phyloP scores from a whole-genome alignment of 192 early-diverging fungal species.

The Entomortierella chlamydospora region DNA sequence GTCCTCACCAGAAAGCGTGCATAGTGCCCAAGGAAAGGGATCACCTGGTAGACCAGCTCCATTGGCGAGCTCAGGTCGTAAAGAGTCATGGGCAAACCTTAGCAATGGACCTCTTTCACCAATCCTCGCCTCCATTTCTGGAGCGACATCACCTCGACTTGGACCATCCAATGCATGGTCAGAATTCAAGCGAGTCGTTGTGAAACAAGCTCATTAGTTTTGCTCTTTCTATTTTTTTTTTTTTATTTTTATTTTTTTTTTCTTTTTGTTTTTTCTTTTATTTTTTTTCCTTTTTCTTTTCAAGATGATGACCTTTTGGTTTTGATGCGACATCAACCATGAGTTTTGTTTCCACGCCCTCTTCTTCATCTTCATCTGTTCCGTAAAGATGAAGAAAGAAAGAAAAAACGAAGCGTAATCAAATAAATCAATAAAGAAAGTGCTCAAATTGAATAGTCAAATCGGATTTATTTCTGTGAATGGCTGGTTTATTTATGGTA shows the following conservation, averaged over 20 bases:
- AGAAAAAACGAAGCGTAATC: too few species aligned
- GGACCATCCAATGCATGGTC: conserved; percentile 52
- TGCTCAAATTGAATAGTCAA: too few species aligned
- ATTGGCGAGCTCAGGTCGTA: conserved; percentile 13
- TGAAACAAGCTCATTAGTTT: conserved; percentile 15
- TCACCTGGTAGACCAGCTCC: conserved; percentile 8
- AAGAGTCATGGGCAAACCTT: conserved; percentile 50
- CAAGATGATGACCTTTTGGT: not conserved
- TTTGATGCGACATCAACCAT: not conserved
- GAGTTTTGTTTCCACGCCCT: not conserved
- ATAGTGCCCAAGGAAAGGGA: not conserved
- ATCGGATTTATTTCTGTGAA: too few species aligned
- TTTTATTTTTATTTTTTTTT: not conserved
- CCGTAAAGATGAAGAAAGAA: too few species aligned
- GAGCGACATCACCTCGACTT: conserved; percentile 42
- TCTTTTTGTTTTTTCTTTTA: not conserved
- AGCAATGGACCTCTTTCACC: conserved; percentile 47
- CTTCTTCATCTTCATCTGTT: not conserved
- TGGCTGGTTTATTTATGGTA: too few species aligned
- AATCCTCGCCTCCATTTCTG: conserved; percentile 40
- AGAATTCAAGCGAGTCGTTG: conserved; percentile 51
- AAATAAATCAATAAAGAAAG: too few species aligned
- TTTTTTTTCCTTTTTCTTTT: not conserved
- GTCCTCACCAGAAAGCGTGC: conserved; percentile 7
- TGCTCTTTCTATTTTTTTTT: not conserved